Percentiles rank a stretch among this genome's conserved stretches.
phyloP scores from a whole-genome alignment of 2,329 filamentous ascomycete genomes.

The Arthrinium phaeospermum region DNA sequence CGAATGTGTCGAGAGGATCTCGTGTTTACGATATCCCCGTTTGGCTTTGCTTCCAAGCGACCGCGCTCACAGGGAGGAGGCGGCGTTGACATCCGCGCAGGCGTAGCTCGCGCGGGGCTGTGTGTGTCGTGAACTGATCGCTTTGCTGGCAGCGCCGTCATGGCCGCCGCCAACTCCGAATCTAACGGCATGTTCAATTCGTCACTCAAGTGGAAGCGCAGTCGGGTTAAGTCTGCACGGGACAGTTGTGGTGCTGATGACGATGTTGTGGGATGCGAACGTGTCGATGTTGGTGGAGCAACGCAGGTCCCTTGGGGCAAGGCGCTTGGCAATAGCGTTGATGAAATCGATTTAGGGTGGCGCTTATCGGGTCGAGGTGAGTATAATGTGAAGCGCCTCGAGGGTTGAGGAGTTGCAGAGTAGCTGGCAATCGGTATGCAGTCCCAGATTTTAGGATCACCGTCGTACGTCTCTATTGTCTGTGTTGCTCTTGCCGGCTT shows the following conservation, averaged over 20 bases:
- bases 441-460: neutral
- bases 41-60: conserved; percentile 48
- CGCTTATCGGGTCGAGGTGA: conserved; percentile 9
- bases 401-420: neutral
- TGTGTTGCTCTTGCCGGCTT: neutral
- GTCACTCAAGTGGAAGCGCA: neutral
- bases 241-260: neutral
- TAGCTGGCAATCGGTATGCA: neutral
- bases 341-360: conserved; percentile 8
- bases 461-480: neutral
- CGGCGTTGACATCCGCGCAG: conserved; percentile 50
- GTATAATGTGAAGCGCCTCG: neutral
- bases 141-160: conserved; percentile 28
- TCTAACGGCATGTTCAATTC: conserved; percentile 15
- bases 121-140: conserved; percentile 41
- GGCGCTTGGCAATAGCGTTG: conserved; percentile 17
- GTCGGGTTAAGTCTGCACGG: neutral
- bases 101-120: conserved; percentile 41
- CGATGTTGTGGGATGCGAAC: neutral
- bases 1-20: conserved; percentile 41
- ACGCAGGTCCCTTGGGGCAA: conserved; percentile 13
- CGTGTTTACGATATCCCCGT: conserved; percentile 43
- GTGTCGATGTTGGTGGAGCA: conserved; percentile 12
- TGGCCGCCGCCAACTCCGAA: conserved; percentile 3
- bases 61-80: conserved; percentile 51